Conservation (phyloP, 139 green algal genomes). For the Tetratostichococcus sp. region DNA sequence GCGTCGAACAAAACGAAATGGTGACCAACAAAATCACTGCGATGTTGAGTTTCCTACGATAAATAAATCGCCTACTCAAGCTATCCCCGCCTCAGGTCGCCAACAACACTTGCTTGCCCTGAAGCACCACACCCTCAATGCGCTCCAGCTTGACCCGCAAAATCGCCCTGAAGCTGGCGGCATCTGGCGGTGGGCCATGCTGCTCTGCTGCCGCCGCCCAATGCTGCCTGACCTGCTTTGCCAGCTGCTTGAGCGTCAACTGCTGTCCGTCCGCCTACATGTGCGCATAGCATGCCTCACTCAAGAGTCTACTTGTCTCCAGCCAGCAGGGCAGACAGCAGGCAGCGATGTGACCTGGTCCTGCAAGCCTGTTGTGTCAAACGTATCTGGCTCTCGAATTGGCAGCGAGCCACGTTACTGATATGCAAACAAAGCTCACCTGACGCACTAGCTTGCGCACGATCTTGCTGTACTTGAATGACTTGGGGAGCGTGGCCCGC, state of each 20-base stretch:
- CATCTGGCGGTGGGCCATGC: slow-evolving; percentile 8
- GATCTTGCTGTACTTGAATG: background rate
- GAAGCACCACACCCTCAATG: slow-evolving; percentile 4
- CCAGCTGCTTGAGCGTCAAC: slow-evolving; percentile 32
- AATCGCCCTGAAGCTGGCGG: background rate
- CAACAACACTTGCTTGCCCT: slow-evolving; percentile 25
- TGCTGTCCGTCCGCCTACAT: slow-evolving; percentile 4
- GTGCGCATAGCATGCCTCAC: no score
- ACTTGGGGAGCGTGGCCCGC: no score
- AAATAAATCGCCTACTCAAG: no score
- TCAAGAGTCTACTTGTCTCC: no score
- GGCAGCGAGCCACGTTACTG: no score
- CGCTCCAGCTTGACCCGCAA: background rate
- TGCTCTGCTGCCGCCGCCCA: slow-evolving; percentile 10
- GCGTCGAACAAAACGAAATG: no score
- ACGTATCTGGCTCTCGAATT: no score
- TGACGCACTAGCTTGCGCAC: background rate
- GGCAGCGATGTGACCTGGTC: no score
- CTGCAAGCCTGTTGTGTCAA: no score
- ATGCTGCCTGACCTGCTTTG: slow-evolving; percentile 17
- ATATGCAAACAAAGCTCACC: background rate
- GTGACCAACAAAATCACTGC: no score
- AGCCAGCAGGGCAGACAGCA: no score
- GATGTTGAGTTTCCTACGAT: no score
- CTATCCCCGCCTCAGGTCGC: background rate